phyloP scores from a whole-genome alignment of 75 land plant species.

The Picea glauca region DNA sequence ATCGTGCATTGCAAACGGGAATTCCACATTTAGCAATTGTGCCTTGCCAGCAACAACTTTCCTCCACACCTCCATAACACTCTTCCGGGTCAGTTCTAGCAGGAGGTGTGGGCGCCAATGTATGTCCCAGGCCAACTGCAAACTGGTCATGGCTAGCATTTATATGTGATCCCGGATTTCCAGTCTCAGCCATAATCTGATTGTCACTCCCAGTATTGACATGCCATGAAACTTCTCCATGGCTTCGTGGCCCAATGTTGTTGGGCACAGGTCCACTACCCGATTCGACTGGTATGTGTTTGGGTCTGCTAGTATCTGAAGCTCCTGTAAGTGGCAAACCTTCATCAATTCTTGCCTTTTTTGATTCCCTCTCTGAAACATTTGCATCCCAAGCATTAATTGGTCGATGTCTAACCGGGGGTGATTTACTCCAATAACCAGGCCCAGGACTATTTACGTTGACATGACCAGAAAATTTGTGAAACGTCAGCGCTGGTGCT shows the following conservation, averaged over 20 bases:
- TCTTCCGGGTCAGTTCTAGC: not conserved
- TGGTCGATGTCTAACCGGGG: conserved; percentile 20
- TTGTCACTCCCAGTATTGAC: conserved; percentile 8
- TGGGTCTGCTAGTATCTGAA: conserved; percentile 14
- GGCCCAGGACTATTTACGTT: conserved; percentile 13
- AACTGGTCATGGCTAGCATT: too few relatives aligned
- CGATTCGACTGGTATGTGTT: not conserved
- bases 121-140: too few relatives aligned
- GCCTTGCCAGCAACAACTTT: conserved; percentile 75
- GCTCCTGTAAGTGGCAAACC: conserved; percentile 12
- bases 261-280: not conserved
- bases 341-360: conserved; percentile 35
- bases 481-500: not conserved
- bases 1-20: conserved; percentile 74
- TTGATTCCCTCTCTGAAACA: conserved; percentile 33
- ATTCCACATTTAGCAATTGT: conserved; percentile 85
- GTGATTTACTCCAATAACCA: conserved; percentile 34
- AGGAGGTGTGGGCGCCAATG: too few relatives aligned
- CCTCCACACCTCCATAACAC: not conserved
- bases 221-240: conserved; percentile 14
- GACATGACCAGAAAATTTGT: conserved; percentile 13
- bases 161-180: too few relatives aligned
- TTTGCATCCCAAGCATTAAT: conserved; percentile 30
- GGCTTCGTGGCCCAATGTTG: conserved; percentile 3
- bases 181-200: not conserved